These are phyloP conservation scores for Geranium brycei DNA, from an alignment of 345 rosid species.

Conservation along the genomic window DNA sequence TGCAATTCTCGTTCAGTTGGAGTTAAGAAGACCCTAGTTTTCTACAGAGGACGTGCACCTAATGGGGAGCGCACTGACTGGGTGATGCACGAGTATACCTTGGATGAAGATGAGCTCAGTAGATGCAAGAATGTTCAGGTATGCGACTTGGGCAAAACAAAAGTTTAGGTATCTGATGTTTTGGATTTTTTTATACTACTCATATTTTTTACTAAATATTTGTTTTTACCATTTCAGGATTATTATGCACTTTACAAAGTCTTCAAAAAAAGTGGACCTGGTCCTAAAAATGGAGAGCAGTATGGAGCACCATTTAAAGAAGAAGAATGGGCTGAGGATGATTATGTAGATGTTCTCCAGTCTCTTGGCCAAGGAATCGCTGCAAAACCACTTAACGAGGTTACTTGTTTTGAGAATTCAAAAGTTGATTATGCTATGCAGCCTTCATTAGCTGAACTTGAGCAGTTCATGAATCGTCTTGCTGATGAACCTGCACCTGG, in stretches of 20 bases:
- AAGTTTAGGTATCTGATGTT: not conserved
- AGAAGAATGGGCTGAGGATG: constrained; percentile 76
- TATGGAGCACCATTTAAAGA: constrained; percentile 93
- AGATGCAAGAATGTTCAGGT: constrained; percentile 60
- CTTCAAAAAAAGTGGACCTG: constrained; percentile 84
- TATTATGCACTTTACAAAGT: constrained; percentile 70
- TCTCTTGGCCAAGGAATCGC: constrained; percentile 14
- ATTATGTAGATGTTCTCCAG: constrained; percentile 8
- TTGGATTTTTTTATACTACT: not conserved
- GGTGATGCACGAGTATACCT: constrained; percentile 17
- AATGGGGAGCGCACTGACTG: constrained; percentile 4
- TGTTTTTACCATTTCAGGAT: constrained; percentile 24
- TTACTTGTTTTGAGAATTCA: constrained; percentile 14
- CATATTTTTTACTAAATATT: constrained; percentile 3
- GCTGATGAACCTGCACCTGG: constrained; percentile 20
- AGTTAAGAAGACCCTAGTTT: constrained; percentile 10
- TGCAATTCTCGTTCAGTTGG: not conserved
- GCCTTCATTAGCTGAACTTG: constrained; percentile 26
- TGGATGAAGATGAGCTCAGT: constrained; percentile 66
- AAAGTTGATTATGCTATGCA: constrained; percentile 12
- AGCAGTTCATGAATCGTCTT: constrained; percentile 33
- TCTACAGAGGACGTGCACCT: constrained; percentile 1
- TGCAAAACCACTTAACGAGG: constrained; percentile 18
- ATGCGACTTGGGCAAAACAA: not conserved
- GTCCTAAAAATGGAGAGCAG: constrained; percentile 94